These are phyloP conservation scores for Cercospora berteroae DNA, from an alignment of 2,329 filamentous ascomycete species.

Conservation along the genomic window DNA sequence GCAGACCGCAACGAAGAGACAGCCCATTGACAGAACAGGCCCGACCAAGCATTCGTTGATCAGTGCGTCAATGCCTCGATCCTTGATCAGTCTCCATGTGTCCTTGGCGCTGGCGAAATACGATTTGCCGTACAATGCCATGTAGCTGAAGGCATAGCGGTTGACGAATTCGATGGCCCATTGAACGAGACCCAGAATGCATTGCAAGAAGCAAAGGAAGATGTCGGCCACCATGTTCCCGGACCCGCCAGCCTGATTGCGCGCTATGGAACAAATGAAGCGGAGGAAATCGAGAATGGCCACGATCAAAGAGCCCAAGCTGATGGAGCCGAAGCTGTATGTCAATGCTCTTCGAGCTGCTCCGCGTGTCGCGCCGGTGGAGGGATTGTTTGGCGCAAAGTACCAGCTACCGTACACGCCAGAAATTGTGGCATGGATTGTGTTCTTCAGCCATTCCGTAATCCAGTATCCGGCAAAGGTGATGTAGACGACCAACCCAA, in stretches of 20 bases:
- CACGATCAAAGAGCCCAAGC: constrained; percentile 78
- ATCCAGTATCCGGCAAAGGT: constrained; percentile 95
- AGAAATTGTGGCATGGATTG: constrained; percentile 81
- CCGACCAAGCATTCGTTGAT: constrained; percentile 82
- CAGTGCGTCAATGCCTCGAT: constrained; percentile 85
- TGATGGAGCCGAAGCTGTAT: constrained; percentile 90
- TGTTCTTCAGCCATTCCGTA: constrained; percentile 90
- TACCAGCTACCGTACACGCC: constrained; percentile 95
- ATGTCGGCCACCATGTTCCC: constrained; percentile 68
- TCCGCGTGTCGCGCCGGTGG: constrained; percentile 76
- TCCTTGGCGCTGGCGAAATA: constrained; percentile 86
- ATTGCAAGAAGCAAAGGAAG: constrained; percentile 72
- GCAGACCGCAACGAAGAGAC: constrained; percentile 78
- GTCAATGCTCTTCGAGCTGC: constrained; percentile 78
- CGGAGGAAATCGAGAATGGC: constrained; percentile 83
- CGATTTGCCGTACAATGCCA: constrained; percentile 85
- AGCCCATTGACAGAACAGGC: constrained; percentile 53
- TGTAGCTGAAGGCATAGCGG: constrained; percentile 66
- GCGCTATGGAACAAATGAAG: constrained; percentile 77
- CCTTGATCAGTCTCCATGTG: constrained; percentile 62
- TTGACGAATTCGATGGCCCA: constrained; percentile 84
- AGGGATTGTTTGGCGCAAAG: constrained; percentile 69
- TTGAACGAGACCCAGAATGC: constrained; percentile 72
- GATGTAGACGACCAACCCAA: constrained; percentile 78
- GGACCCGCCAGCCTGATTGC: constrained; percentile 60